Evolutionary conservation across 768 basidiomycete genomes (phyloP), one percentile per base, ranked within the genome.

Genomic region (Naganishia vaughanmartiniae): DNA sequence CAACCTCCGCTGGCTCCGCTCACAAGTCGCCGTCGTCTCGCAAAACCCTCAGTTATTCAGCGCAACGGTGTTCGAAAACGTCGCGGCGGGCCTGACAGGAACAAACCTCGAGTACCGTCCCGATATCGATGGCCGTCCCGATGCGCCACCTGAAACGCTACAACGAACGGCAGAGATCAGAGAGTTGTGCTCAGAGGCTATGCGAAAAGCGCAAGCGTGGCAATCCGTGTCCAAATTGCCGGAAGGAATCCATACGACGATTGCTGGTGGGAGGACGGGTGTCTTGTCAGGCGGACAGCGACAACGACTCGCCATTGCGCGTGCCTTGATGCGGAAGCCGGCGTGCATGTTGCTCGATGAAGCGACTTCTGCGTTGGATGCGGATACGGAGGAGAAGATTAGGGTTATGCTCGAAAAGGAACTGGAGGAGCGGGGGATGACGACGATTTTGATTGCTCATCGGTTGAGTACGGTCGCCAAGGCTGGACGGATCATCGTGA

Each of bases 361-460:
- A 73, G 92, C 92, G 11, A 93, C 92, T 0, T 92, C 90, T 51
- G 92, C 93, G 0, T 85, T 96, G 33, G 93, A 94, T 79, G 90
- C 90, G 11, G 89, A 88, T 76, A 92, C 90, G n/a, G 94, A 96
- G 82, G 92, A 91, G 80, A 89, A 97, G 58, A 95, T 99, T 12
- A 94, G 98, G 76, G 89, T 87, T 7, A 96, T 96, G 5, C 85
- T 98, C 33, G 96, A 98, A 81, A 86, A 88, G 77, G 96, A 94
- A 6, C 89, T 93, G 1, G 90, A 88, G 83, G 94, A 93, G 48
- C 36, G 70, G 10, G 63, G 63, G 15, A 87, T 95, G 69, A 95
- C 94, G 9, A 96, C 93, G 0, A 66, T 94, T 70, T 90, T 94
- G 19, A 95, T 99, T 72, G 95, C 95, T 2, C 96, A 98, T 82